A percentile compares a stretch with the other conserved stretches of the same genome.
Evolutionary conservation across 2,329 filamentous ascomycete species (phyloP).

Genomic region (Catunica adiposa): DNA sequence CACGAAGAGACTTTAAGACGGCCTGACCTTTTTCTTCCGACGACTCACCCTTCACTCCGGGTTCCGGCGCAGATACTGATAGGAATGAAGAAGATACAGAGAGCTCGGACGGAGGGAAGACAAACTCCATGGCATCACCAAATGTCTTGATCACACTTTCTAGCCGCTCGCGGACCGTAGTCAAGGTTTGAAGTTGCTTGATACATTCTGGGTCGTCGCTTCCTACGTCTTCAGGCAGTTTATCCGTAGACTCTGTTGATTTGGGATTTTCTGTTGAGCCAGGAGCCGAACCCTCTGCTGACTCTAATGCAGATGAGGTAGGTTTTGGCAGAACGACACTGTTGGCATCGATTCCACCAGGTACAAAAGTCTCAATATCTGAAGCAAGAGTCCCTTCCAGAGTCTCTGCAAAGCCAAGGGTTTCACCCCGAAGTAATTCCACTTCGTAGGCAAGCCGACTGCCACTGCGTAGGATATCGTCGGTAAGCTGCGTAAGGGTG

Average conservation of each 20-base stretch:
- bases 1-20: slow-evolving; percentile 51
- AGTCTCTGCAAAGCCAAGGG: slow-evolving; percentile 57
- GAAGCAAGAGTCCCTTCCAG: slow-evolving; percentile 49
- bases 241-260: neutral
- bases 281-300: slow-evolving; percentile 14
- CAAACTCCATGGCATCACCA: slow-evolving; percentile 90
- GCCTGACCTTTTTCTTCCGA: slow-evolving; percentile 79
- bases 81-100: slow-evolving; percentile 74
- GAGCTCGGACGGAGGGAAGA: slow-evolving; percentile 72
- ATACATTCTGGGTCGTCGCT: slow-evolving; percentile 48
- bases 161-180: slow-evolving; percentile 64
- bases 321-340: slow-evolving; percentile 16
- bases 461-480: slow-evolving; percentile 83
- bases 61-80: slow-evolving; percentile 73
- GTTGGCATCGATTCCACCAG: slow-evolving; percentile 26
- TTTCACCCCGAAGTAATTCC: slow-evolving; percentile 79
- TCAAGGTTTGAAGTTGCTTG: slow-evolving; percentile 63
- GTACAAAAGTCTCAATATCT: slow-evolving; percentile 59
- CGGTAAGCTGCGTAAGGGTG: slow-evolving; percentile 74
- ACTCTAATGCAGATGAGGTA: slow-evolving; percentile 11
- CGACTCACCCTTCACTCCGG: slow-evolving; percentile 43
- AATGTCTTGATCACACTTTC: slow-evolving; percentile 84
- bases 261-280: neutral
- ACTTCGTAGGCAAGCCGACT: slow-evolving; percentile 86
- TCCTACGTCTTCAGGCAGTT: slow-evolving; percentile 9